Evolutionary conservation across 2,329 filamentous ascomycete genomes (phyloP).

Genomic region (Aspergillus novoparasiticus): DNA sequence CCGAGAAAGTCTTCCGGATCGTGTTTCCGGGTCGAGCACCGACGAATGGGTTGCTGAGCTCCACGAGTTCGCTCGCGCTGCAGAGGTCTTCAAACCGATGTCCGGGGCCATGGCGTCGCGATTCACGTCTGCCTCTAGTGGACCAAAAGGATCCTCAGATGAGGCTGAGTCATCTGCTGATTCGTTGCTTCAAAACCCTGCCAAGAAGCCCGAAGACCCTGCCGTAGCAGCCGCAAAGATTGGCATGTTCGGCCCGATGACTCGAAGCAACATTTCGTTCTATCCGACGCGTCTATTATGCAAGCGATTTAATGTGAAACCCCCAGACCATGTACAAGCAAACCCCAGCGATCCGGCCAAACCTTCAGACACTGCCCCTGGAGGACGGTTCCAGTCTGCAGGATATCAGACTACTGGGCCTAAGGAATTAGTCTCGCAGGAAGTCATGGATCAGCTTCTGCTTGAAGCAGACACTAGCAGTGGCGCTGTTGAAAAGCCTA

Average conservation of each 20-base stretch:
- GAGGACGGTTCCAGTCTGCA: constrained; percentile 34
- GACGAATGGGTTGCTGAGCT: constrained; percentile 83
- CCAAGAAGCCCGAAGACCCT: constrained; percentile 68
- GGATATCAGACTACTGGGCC: constrained; percentile 36
- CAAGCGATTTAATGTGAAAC: constrained; percentile 88
- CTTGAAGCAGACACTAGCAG: constrained; percentile 42
- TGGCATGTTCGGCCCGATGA: constrained; percentile 92
- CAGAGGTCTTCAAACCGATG: constrained; percentile 85
- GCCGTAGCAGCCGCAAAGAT: constrained; percentile 84
- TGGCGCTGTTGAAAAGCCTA: constrained; percentile 14
- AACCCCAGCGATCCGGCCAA: constrained; percentile 49
- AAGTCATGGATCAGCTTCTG: constrained; percentile 59
- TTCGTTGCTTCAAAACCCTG: constrained; percentile 51
- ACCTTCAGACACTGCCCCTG: constrained; percentile 28
- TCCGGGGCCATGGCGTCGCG: constrained; percentile 90
- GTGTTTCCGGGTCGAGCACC: constrained; percentile 53
- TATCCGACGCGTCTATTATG: constrained; percentile 83
- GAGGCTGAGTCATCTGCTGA: constrained; percentile 31
- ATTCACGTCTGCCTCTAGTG: constrained; percentile 68
- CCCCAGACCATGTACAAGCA: constrained; percentile 68
- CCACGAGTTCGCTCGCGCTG: constrained; percentile 72
- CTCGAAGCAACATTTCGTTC: constrained; percentile 71
- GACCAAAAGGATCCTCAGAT: constrained; percentile 44
- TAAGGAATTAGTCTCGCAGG: constrained; percentile 55
- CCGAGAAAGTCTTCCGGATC: constrained; percentile 60